Base-by-base conservation (phyloP, 805 yeast species). In the Candida nanaspora region DNA sequence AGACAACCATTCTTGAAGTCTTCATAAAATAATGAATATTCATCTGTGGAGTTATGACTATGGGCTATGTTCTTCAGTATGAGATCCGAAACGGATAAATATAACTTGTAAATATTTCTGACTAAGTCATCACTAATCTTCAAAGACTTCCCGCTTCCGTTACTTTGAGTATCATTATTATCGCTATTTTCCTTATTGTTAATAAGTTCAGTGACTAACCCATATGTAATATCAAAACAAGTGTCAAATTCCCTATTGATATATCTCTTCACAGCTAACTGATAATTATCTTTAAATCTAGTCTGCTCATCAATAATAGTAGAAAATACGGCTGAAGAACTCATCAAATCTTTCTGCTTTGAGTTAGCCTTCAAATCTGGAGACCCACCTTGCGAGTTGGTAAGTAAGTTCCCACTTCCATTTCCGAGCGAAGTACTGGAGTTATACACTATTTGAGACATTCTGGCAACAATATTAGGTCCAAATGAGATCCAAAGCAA, bases 231-330 rank as follows among this genome's bases (percentile, higher is more conserved):
- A 14, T 41, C 44, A 61, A 63, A 60, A 3, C 64, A 51, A 10
- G 48, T 41, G 19, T 40, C 40, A 39, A 61, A 61, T 31, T 55
- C 52, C 38, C 60, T 50, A 39, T 66, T 67, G 32, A 69, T 46
- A 44, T 68, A 69, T 44, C 61, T 63, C 43, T 63, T 65, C 38
- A 68, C 63, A 1, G 73, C 71, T 39, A 66, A 50, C 40, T 68
- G 68, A 47, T 59, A 68, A 29, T 49, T 48, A 37, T 50, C 52
- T 16, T 41, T 49, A 30, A 51, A 51, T 22, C 45, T 46, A 4
- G 45, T 43, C 19, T 50, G 48, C 6, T 25, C 20, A 18, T 45
- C 42, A 31, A 31, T 18, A n/a, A 19, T 31, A 16, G 38, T 4
- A 5, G 31, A 35, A 8, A 22, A 27, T 15, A 19, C 11, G 18